Evolutionary conservation across 2,329 filamentous ascomycete genomes (phyloP).

Genomic region (Arthrobotrys megalospora): DNA sequence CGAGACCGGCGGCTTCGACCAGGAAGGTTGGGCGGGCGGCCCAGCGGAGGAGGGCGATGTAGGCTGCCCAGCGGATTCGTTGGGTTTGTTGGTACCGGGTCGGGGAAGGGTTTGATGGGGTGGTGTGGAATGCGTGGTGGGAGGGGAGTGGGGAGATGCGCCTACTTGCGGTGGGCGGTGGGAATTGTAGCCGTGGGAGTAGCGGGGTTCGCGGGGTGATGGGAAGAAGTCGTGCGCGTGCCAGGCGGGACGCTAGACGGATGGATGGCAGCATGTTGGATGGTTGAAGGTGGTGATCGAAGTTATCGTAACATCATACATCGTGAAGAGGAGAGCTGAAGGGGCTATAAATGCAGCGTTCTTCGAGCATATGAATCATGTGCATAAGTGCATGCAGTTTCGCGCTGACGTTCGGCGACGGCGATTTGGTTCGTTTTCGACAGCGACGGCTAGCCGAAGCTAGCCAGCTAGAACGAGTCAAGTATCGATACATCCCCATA

Average conservation of each 20-base stretch:
- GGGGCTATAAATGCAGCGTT: neutral
- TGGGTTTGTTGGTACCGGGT: constrained; percentile 40
- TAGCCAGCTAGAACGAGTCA: too few relatives aligned
- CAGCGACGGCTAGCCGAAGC: constrained; percentile 7
- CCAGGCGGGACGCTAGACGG: constrained; percentile 10
- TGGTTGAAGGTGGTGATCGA: too few relatives aligned
- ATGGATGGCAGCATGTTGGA: neutral
- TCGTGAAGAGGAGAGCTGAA: neutral
- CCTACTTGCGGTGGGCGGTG: neutral
- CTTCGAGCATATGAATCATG: neutral
- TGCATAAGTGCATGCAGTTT: neutral
- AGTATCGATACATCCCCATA: too few relatives aligned
- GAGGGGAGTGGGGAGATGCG: neutral
- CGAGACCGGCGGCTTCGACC: constrained; percentile 45
- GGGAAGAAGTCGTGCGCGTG: neutral
- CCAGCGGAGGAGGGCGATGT: constrained; percentile 41
- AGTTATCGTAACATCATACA: neutral
- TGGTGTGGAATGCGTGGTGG: constrained; percentile 38
- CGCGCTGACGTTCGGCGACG: neutral
- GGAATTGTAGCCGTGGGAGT: neutral
- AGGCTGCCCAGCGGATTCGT: constrained; percentile 27
- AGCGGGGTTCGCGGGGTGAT: constrained; percentile 7
- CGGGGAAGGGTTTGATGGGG: constrained; percentile 7
- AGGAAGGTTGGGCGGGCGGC: constrained; percentile 51
- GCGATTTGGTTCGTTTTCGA: neutral